These are phyloP conservation scores for Cryptosporidium bovis DNA, from an alignment of 169 alveolate genomes.

Conservation along the genomic window DNA sequence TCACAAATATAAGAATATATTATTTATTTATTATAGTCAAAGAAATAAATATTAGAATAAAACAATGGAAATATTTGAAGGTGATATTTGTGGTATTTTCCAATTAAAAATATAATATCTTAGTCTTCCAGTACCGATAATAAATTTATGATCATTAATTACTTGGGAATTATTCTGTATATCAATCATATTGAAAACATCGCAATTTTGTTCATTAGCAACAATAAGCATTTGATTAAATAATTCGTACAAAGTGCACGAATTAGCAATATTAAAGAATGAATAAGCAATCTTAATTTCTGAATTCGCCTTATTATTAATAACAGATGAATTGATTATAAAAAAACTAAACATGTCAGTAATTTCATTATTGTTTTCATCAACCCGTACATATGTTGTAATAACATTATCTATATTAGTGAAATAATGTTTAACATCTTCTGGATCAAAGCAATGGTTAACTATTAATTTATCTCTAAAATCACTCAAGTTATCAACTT, in stretches of 20 bases:
- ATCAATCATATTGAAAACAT: conserved; percentile 96
- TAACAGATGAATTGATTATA: conserved; percentile 90
- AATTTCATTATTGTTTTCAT: conserved; percentile 80
- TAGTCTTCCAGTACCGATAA: conserved; percentile 96
- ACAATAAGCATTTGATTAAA: conserved; percentile 88
- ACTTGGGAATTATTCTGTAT: conserved; percentile 93
- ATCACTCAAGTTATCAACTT: conserved; percentile 13
- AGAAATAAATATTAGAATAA: not conserved
- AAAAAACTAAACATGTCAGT: conserved; percentile 94
- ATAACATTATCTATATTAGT: conserved; percentile 90
- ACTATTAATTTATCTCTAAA: conserved; percentile 81
- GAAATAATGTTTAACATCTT: conserved; percentile 92
- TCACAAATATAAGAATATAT: not conserved
- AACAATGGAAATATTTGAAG: conserved; percentile 12
- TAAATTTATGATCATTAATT: conserved; percentile 91
- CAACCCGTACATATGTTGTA: conserved; percentile 91
- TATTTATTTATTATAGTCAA: not conserved
- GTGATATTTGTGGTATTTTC: conserved; percentile 82
- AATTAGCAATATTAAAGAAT: conserved; percentile 88
- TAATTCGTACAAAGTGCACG: conserved; percentile 75
- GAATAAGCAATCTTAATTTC: conserved; percentile 90
- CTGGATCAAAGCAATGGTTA: conserved; percentile 85
- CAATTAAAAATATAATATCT: conserved; percentile 97
- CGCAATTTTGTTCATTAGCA: conserved; percentile 92
- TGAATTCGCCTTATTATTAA: conserved; percentile 86